Evolutionary conservation across 1,139 yeast species (phyloP), one percentile per base, ranked within the genome.

Genomic region (Kazachstania sp.): DNA sequence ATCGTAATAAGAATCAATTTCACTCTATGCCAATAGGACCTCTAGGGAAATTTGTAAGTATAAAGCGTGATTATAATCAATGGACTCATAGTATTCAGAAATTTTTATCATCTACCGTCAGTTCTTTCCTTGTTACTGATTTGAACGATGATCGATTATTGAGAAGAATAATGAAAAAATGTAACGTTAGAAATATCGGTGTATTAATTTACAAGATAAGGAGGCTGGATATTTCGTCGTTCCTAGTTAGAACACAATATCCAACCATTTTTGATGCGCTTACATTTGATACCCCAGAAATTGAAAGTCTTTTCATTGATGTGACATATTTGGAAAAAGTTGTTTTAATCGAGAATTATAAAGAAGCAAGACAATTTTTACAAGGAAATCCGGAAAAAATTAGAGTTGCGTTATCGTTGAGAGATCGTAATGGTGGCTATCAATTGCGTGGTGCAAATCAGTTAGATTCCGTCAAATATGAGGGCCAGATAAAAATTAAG

Each of bases 21-120:
- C 71, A 69, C 19, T 54, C 61, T 2, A 59, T 56, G 20, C 95
- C 95, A 0, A 64, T 85, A n/a, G 98, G 98, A 0, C 99, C 99
- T 0, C 51, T 90, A 1, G 97, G 97, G 0, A 57, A 72, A 8
- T 70, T 70, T 50, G 71, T 88, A 2, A 71, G 76, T 9, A 69
- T 92, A 15, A 84, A 79, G 54, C 62, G 67, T 1, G 78, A 74
- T 18, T 77, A 67, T 54, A 67, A 71, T n/a, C 64, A 72, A 38
- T 90, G 90, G 90, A 68, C 75, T 7, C 74, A 74, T 18, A 63
- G 85, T 3, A 63, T 92, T 13, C 94, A 86, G 56, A 64, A 77
- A 0, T 61, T 71, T 15, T 54, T 81, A 37, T 71, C 72, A 3
- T 67, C 70, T 15, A 65, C 78, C 0, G 64, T 86, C 16, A 78